Evolutionary conservation across 306 rosid genomes (phyloP).

Genomic region (Comarum palustre): DNA sequence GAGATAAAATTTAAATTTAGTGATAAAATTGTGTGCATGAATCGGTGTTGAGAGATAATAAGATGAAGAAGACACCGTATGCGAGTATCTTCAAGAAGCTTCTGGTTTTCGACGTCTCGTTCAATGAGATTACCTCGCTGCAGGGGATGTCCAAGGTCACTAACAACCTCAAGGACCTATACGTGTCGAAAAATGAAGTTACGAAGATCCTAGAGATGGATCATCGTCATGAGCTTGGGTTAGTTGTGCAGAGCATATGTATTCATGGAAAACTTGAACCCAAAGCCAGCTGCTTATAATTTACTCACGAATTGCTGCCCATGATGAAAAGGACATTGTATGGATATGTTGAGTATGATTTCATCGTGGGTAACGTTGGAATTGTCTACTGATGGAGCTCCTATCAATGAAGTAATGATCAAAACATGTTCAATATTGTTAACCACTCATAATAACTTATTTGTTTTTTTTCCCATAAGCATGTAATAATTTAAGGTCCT

Average conservation of each 20-base stretch:
- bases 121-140: conserved; percentile 67
- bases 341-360: not conserved
- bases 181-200: conserved; percentile 84
- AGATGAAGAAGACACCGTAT: conserved; percentile 62
- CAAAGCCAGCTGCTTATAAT: not conserved
- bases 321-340: not conserved
- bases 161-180: conserved; percentile 67
- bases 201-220: conserved; percentile 73
- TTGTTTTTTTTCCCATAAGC: not conserved
- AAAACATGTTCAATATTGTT: too few relatives aligned
- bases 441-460: too few relatives aligned
- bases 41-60: conserved; percentile 77
- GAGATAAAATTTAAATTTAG: not conserved
- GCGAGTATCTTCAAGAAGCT: conserved; percentile 61
- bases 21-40: conserved; percentile 40
- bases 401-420: too few relatives aligned
- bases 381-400: not conserved
- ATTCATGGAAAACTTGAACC: not conserved
- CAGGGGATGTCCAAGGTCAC: conserved; percentile 60
- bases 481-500: not conserved
- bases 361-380: not conserved
- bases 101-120: conserved; percentile 77
- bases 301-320: not conserved
- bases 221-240: conserved; percentile 61
- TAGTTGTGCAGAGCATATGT: not conserved